Percentiles rank a stretch among this genome's conserved stretches.
These are phyloP conservation scores for Adansonia gregorii DNA, from an alignment of 441 rosid species.

Conservation along the genomic window DNA sequence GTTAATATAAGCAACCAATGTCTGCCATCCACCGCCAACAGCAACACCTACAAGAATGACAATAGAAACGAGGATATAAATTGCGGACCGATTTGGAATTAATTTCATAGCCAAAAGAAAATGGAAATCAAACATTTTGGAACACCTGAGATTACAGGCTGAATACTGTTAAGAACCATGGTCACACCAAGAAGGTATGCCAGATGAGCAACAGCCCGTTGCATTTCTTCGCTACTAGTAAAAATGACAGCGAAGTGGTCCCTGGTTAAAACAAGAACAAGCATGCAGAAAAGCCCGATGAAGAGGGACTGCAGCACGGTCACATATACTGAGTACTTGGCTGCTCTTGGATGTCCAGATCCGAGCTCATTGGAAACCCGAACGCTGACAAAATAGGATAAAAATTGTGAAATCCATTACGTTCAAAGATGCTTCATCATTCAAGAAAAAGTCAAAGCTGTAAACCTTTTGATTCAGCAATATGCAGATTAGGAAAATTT, in stretches of 20 bases:
- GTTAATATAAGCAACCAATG: constrained; percentile 75
- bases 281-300: constrained; percentile 70
- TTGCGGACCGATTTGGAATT: not conserved
- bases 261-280: constrained; percentile 50
- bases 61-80: not conserved
- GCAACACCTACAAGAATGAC: constrained; percentile 64
- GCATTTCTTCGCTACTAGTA: constrained; percentile 61
- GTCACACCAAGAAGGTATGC: constrained; percentile 73
- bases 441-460: not conserved
- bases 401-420: not conserved
- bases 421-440: not conserved
- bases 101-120: not conserved
- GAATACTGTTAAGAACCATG: constrained; percentile 85
- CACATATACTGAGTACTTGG: constrained; percentile 74
- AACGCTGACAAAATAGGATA: constrained; percentile 43
- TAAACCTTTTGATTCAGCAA: not conserved
- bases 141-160: constrained; percentile 77
- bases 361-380: constrained; percentile 89
- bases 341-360: constrained; percentile 61
- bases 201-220: constrained; percentile 55
- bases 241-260: constrained; percentile 63
- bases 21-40: constrained; percentile 91
- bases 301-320: constrained; percentile 57
- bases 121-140: not conserved
- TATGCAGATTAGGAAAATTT: not conserved